Conservation (phyloP, 2,329 filamentous ascomycete species). For the Penicillium occitanis region DNA sequence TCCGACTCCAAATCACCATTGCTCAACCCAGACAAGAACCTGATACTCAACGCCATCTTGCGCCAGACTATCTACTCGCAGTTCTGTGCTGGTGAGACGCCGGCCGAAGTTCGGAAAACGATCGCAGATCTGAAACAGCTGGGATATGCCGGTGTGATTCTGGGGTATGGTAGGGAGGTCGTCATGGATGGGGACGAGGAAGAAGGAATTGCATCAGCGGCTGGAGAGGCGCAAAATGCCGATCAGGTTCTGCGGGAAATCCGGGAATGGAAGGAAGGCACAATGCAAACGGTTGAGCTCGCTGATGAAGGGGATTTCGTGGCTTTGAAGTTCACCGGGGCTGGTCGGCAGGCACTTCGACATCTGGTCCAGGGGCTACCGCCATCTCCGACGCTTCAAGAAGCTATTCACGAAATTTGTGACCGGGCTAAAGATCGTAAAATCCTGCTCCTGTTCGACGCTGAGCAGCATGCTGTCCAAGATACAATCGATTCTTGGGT, state of each 20-base stretch:
- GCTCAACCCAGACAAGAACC: slow-evolving; percentile 74
- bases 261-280: slow-evolving; percentile 68
- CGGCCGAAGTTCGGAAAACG: slow-evolving; percentile 65
- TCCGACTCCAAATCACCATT: slow-evolving; percentile 67
- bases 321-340: slow-evolving; percentile 75
- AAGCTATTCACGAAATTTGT: slow-evolving; percentile 74
- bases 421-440: slow-evolving; percentile 66
- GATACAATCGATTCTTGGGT: slow-evolving; percentile 80
- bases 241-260: slow-evolving; percentile 26
- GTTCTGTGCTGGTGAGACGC: slow-evolving; percentile 81
- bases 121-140: slow-evolving; percentile 66
- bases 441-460: slow-evolving; percentile 75
- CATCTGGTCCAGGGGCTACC: slow-evolving; percentile 62
- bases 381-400: slow-evolving; percentile 63
- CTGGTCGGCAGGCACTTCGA: slow-evolving; percentile 72
- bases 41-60: slow-evolving; percentile 66
- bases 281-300: slow-evolving; percentile 64
- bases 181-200: slow-evolving; percentile 59
- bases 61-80: slow-evolving; percentile 87
- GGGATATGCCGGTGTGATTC: slow-evolving; percentile 79
- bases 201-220: not conserved
- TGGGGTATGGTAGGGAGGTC: slow-evolving; percentile 81
- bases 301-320: slow-evolving; percentile 58
- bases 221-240: not conserved
- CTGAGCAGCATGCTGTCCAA: slow-evolving; percentile 77